Percentiles rank a stretch among this genome's conserved stretches.
phyloP scores from a whole-genome alignment of 352 stramenopile species.

The Phytophthora kernoviae region DNA sequence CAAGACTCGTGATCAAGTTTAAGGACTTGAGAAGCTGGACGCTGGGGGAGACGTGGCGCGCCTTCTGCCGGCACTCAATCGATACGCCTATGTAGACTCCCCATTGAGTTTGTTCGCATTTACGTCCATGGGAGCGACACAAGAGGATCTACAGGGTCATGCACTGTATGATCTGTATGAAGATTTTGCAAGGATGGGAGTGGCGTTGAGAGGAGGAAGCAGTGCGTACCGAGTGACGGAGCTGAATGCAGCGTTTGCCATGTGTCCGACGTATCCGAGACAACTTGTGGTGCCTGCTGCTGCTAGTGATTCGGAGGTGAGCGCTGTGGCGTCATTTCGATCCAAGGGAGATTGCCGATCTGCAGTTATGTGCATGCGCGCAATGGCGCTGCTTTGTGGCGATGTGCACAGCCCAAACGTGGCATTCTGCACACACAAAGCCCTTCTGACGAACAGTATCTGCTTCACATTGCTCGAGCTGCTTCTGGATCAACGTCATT shows the following conservation, averaged over 20 bases:
- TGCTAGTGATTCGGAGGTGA: constrained; percentile 68
- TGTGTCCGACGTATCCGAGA: constrained; percentile 85
- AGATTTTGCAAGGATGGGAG: constrained; percentile 81
- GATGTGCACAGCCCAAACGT: constrained; percentile 86
- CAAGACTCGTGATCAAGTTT: constrained; percentile 79
- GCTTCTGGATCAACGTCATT: constrained; percentile 15
- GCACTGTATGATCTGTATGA: constrained; percentile 64
- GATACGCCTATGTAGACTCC: constrained; percentile 75
- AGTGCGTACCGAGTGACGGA: constrained; percentile 61
- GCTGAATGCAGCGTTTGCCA: constrained; percentile 65
- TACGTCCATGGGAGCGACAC: constrained; percentile 21
- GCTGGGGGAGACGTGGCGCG: constrained; percentile 61
- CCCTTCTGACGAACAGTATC: constrained; percentile 73
- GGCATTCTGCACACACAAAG: constrained; percentile 84
- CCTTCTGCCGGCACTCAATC: constrained; percentile 75
- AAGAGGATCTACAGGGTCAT: constrained; percentile 54
- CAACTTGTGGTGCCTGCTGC: constrained; percentile 73
- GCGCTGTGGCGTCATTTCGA: constrained; percentile 74
- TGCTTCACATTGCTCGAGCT: constrained; percentile 56
- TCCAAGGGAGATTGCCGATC: constrained; percentile 84
- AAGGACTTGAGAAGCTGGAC: constrained; percentile 79
- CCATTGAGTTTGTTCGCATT: constrained; percentile 79
- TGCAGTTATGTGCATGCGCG: constrained; percentile 78
- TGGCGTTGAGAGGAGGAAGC: constrained; percentile 37
- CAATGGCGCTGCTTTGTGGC: constrained; percentile 79